These are phyloP conservation scores for Fomitopsis pulvina DNA, from an alignment of 768 basidiomycete genomes.

Conservation along the genomic window DNA sequence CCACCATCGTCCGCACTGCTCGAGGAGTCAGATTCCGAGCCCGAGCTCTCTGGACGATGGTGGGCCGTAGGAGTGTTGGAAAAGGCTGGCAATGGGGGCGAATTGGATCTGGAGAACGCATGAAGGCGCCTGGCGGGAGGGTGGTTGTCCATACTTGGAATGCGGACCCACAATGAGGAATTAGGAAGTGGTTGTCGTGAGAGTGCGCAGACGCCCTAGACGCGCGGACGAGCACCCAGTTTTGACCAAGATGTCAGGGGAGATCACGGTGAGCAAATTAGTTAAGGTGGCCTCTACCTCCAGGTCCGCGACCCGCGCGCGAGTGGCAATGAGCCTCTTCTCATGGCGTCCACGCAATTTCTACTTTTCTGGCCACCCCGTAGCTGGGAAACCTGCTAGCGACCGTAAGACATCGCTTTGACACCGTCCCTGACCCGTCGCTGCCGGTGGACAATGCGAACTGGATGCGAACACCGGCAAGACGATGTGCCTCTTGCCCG, in stretches of 20 bases:
- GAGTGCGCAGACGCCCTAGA: constrained; percentile 3
- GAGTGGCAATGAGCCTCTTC: neutral
- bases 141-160: constrained; percentile 17
- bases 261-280: neutral
- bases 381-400: neutral
- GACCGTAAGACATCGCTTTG: neutral
- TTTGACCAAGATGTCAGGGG: neutral
- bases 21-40: constrained; percentile 13
- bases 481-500: neutral
- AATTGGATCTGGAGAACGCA: constrained; percentile 9
- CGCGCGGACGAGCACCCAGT: neutral
- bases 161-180: constrained; percentile 15
- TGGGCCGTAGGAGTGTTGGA: constrained; percentile 6
- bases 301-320: neutral
- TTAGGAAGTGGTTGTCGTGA: constrained; percentile 15
- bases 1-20: constrained; percentile 7
- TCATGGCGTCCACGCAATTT: neutral
- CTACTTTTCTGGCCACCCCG: neutral
- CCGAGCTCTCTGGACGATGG: constrained; percentile 10
- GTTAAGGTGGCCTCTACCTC: neutral
- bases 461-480: no score
- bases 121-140: constrained; percentile 16
- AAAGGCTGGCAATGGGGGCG: constrained; percentile 10
- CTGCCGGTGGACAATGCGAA: neutral
- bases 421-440: neutral